Base-by-base conservation (phyloP, 345 rosid species). In the Odontarrhena argentea region DNA sequence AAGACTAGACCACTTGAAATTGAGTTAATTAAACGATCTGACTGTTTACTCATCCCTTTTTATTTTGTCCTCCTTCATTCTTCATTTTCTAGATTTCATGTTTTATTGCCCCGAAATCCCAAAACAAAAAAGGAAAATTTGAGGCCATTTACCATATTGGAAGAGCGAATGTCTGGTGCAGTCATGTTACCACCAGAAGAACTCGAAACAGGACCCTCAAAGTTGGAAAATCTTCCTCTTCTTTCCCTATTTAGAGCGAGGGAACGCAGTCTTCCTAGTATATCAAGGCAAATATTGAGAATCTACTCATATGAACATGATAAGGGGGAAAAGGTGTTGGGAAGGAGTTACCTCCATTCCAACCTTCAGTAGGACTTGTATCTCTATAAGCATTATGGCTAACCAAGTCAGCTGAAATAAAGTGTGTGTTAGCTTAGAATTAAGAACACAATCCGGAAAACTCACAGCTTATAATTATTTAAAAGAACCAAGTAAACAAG, bases 171-270 rank as follows among this genome's bases (percentile, higher is more conserved):
- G 72, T 67, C 78, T 32, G 66, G 74, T 22, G 75, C 40, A 73
- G 86, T 66, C 70, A 71, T 71, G 52, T 66, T 74, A 69, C 81
- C 83, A 18, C 75, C 78, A 49, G 89, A 81, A 63, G 59, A 66
- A 60, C 65, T 77, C 15, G 86, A 54, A 67, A 76, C 63, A 49
- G 80, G 80, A 59, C 85, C 86, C 62, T 87, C 91, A 64, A 42
- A 66, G 75, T 78, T 85, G 41, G 81, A 69, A 74, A 82, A 61
- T 78, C 87, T 78, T 69, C 95, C 96, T 79, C 88, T 83, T 76
- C 80, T 90, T 74, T 86, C 96, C 84, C 86, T 83, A 73, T 88
- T 88, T 55, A 84, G 51, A 58, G 55, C 80, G 68, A 82, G 76
- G 40, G 91, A 55, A 40, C 78, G 95, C 79, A 78, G 74, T 81